Evolutionary conservation across 345 rosid species (phyloP), one percentile per base, ranked within the genome.

Genomic region (Excoecaria agallocha): DNA sequence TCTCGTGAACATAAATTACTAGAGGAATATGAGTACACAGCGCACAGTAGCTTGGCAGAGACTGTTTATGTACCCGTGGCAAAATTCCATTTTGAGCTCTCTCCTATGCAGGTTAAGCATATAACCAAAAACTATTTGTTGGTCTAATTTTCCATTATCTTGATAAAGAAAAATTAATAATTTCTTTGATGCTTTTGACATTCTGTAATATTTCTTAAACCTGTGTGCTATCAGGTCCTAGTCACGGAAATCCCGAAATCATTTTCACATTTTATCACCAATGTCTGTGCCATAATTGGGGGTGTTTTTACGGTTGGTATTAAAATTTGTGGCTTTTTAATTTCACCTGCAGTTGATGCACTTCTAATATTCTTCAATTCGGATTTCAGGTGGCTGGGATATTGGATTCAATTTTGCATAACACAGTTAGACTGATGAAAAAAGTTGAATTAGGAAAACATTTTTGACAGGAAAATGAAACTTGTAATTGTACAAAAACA

Each of bases 261-360:
- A 16, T 93, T 95, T 80, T 91, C 97, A 0, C 99, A 95, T 73
- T 95, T 95, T 63, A 84, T 95, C 84, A 95, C 99, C 77, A 95
- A 90, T 49, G 88, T 95, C 71, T 93, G 99, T 39, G 99, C 99
- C 73, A 95, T 93, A 43, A 90, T 95, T 39, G 99, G 98, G 22
- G 99, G 99, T 49, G 84, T 96, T 82, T 96, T 96, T 90, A 96
- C 98, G 95, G 98, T 96, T 66, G 71, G 98, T 89, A 41, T 60
- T 69, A 51, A 8, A 8, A 3, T 67, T 5, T 62, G 11, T 63
- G 12, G 5, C 48, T 4, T 54, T 76, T 19, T 49, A 30, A 12
- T 17, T 39, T 37, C 57, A 35, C 39, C 9, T 37, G n/a, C 25
- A 11, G 16, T 15, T 7, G 38, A 43, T 56, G 22, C 35, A 24